Evolutionary conservation across 73 alveolate genomes (phyloP).

Genomic region (Durusdinium trenchii): DNA sequence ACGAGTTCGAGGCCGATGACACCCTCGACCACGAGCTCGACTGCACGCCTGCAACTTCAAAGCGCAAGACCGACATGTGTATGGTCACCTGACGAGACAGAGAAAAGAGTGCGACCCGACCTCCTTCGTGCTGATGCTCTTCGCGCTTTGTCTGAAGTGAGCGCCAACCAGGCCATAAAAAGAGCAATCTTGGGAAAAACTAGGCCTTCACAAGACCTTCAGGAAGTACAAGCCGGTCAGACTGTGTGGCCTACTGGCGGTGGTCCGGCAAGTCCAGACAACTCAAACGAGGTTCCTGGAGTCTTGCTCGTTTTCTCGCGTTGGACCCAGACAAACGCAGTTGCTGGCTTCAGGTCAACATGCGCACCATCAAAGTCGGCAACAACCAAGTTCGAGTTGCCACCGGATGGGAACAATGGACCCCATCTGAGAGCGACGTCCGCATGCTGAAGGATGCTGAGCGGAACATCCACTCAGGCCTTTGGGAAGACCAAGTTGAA

Average conservation of each 20-base stretch:
- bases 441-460: conserved; percentile 23
- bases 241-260: background rate
- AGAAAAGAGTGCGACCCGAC: background rate
- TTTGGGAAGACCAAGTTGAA: background rate
- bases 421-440: background rate
- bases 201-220: background rate
- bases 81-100: too few species aligned
- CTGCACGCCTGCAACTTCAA: too few species aligned
- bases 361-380: background rate
- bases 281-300: background rate
- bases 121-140: background rate
- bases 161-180: background rate
- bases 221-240: background rate
- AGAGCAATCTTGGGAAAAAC: background rate
- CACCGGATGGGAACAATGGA: conserved; percentile 9
- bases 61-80: too few species aligned
- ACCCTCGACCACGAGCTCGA: too few species aligned
- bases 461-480: background rate
- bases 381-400: background rate
- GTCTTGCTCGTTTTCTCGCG: background rate
- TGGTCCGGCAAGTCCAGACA: conserved; percentile 1
- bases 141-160: background rate
- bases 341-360: conserved; percentile 16
- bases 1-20: too few species aligned
- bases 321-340: background rate